Conservation (phyloP, 805 yeast genomes). For the Kodamaea leandrae region DNA sequence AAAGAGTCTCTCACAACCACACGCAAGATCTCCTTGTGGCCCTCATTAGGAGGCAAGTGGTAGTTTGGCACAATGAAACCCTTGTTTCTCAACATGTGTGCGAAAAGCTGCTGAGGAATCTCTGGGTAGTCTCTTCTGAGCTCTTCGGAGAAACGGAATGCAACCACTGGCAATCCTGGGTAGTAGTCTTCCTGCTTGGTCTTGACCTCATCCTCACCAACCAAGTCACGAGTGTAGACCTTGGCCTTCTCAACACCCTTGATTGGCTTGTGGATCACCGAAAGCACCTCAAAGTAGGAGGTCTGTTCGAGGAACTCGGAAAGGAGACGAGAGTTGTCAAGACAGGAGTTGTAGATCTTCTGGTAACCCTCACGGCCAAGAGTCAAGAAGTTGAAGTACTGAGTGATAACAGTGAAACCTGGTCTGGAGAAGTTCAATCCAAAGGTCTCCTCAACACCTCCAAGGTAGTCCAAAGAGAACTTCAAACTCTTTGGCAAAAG, state of each 20-base stretch:
- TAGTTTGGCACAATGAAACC: conserved; percentile 66
- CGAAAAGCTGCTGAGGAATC: conserved; percentile 75
- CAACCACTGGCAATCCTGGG: conserved; percentile 87
- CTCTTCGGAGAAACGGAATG: conserved; percentile 67
- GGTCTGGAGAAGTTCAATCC: conserved; percentile 89
- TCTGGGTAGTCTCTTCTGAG: conserved; percentile 65
- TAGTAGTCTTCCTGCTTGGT: conserved; percentile 41
- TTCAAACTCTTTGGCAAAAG: conserved; percentile 69
- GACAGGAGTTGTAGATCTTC: conserved; percentile 56
- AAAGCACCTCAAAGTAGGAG: conserved; percentile 66
- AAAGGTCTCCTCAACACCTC: conserved; percentile 85
- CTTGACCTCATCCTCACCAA: conserved; percentile 9
- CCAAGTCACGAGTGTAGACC: conserved; percentile 18
- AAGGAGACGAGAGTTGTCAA: conserved; percentile 71
- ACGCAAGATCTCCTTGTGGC: conserved; percentile 66
- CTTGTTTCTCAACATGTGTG: conserved; percentile 61
- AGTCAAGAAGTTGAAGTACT: conserved; percentile 75
- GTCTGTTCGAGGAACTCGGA: conserved; percentile 62
- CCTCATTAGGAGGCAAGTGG: conserved; percentile 66
- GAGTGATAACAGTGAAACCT: conserved; percentile 86
- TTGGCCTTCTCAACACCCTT: conserved; percentile 22
- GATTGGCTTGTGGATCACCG: conserved; percentile 67
- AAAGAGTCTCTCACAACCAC: conserved; percentile 78
- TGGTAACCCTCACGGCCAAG: conserved; percentile 73
- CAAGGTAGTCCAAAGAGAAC: conserved; percentile 79